These are phyloP conservation scores for Zygoascus flipseniorum DNA, from an alignment of 805 yeast species.

Conservation along the genomic window DNA sequence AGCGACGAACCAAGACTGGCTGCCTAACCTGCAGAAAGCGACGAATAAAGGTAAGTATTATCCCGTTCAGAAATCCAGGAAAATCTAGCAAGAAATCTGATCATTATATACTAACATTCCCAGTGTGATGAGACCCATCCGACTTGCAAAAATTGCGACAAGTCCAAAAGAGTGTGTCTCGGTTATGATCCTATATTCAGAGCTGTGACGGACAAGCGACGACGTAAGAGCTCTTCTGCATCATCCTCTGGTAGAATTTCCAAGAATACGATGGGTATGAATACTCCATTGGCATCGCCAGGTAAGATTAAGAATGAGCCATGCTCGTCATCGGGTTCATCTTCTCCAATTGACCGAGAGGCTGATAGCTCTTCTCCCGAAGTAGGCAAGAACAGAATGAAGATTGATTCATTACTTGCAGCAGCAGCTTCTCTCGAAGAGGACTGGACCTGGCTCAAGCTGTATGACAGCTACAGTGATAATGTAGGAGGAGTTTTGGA, in stretches of 20 bases:
- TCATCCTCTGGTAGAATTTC: background rate
- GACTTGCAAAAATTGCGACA: conserved; percentile 57
- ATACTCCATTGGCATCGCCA: background rate
- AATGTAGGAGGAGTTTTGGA: conserved; percentile 22
- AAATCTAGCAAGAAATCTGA: background rate
- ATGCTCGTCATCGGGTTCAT: background rate
- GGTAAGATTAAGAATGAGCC: background rate
- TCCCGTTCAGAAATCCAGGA: background rate
- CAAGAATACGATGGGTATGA: background rate
- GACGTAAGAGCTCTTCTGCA: conserved; percentile 5
- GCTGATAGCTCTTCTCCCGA: background rate
- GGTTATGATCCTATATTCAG: conserved; percentile 46
- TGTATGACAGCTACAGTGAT: conserved; percentile 16
- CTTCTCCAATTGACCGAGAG: background rate
- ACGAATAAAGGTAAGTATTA: conserved; percentile 40
- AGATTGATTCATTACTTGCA: conserved; percentile 18
- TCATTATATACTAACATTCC: background rate
- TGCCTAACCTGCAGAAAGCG: conserved; percentile 66
- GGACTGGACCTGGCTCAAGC: conserved; percentile 18
- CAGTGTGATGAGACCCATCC: conserved; percentile 67
- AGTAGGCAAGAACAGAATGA: conserved; percentile 10
- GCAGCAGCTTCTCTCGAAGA: conserved; percentile 17
- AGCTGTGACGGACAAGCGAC: conserved; percentile 12
- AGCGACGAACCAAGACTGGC: conserved; percentile 57
- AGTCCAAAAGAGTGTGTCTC: conserved; percentile 54